Percentiles rank a stretch among this genome's conserved stretches.
phyloP scores from a whole-genome alignment of 23 red algal genomes.

The Gracilaria gracilis region DNA sequence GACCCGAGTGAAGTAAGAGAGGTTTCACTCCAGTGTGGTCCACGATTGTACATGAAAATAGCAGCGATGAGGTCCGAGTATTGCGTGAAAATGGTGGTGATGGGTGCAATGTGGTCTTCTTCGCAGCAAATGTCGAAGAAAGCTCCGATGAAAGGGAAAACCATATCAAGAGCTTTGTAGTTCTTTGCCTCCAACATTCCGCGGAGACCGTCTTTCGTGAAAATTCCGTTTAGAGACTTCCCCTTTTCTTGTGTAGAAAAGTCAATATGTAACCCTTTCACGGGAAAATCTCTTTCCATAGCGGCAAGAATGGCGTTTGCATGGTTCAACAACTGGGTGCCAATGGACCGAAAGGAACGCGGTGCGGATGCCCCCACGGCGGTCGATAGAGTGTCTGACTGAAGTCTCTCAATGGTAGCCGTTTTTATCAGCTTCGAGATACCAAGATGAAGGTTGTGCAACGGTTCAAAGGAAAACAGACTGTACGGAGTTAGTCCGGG shows the following conservation, averaged over 20 bases:
- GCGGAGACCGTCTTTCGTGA: not conserved
- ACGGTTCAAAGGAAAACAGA: not conserved
- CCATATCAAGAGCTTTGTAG: slow-evolving; percentile 33
- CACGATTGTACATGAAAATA: not conserved
- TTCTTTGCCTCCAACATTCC: slow-evolving; percentile 25
- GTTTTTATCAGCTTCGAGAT: not conserved
- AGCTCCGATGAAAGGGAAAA: slow-evolving; percentile 18
- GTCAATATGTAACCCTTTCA: not conserved
- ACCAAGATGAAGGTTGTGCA: not conserved
- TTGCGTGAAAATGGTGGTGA: not conserved
- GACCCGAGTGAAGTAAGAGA: not conserved
- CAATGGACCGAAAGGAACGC: not conserved
- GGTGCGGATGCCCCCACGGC: not conserved
- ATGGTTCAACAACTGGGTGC: not conserved
- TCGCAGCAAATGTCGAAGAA: slow-evolving; percentile 9
- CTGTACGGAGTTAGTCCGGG: not conserved
- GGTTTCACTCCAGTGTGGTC: not conserved
- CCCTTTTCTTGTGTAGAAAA: not conserved
- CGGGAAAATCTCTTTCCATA: not conserved
- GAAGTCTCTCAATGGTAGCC: not conserved
- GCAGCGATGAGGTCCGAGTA: not conserved
- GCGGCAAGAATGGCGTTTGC: not conserved
- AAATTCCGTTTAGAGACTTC: not conserved
- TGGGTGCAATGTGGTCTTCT: not conserved
- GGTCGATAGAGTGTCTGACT: not conserved